Evolutionary conservation across 257 asterid genomes (phyloP).

Genomic region (Rubia yunnanensis): DNA sequence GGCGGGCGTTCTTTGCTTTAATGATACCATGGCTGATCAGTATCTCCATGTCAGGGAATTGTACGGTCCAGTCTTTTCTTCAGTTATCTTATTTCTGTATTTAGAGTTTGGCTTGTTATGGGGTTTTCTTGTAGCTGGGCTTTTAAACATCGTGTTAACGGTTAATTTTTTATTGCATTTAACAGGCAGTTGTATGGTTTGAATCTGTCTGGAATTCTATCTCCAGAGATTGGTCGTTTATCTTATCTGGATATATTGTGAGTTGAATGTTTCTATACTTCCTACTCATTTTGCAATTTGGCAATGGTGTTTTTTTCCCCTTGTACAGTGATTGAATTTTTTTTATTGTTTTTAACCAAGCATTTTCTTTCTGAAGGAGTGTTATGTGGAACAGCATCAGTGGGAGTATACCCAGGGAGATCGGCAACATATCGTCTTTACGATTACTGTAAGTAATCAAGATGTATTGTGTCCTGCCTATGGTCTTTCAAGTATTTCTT

Average conservation of each 20-base stretch:
- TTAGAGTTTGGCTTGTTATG: background rate
- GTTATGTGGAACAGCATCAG: constrained; percentile 86
- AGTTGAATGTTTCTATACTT: constrained; percentile 22
- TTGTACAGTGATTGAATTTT: background rate
- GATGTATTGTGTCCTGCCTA: background rate
- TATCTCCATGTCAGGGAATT: constrained; percentile 65
- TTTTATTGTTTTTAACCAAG: constrained; percentile 4
- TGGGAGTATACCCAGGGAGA: constrained; percentile 89
- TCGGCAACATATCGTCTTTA: constrained; percentile 61
- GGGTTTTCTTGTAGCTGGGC: background rate
- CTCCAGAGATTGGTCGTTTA: constrained; percentile 77
- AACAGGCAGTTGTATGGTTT: constrained; percentile 46
- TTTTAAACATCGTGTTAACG: background rate
- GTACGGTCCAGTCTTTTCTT: constrained; percentile 37
- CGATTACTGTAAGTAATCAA: constrained; percentile 60
- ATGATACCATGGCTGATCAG: constrained; percentile 49
- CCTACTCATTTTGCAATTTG: background rate
- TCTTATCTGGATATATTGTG: constrained; percentile 67
- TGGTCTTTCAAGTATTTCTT: background rate
- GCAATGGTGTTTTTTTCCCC: background rate
- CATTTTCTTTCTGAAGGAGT: constrained; percentile 43
- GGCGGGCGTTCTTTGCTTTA: constrained; percentile 65
- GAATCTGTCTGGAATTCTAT: constrained; percentile 68
- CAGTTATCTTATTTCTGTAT: background rate
- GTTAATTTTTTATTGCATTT: constrained; percentile 5